Evolutionary conservation across 2,329 filamentous ascomycete genomes (phyloP), one percentile per base, ranked within the genome.

Genomic region (Exutisphaerella laricina): DNA sequence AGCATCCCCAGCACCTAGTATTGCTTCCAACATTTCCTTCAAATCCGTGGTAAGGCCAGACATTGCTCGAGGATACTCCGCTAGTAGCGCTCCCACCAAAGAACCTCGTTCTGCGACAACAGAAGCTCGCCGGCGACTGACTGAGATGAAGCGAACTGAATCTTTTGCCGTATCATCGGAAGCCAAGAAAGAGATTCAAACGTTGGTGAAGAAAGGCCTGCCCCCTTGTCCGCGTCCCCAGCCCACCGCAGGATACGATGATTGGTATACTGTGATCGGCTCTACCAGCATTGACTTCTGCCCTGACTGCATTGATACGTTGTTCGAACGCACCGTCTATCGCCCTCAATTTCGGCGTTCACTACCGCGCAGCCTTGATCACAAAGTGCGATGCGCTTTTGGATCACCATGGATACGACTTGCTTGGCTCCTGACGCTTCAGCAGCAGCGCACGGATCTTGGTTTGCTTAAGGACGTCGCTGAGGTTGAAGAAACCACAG

Each of bases 321-420:
- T 88, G 6, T 88, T 90, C 53, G 74, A 73, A 10, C 70, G 77
- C 17, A 84, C 85, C 0, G 72, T 77, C 14, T 94, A 85, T 59
- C 73, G 79, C 2, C 71, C 77, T 12, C 71, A 79, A 23, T 88
- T 95, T 56, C 69, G 80, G 8, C 73, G 74, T 3, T 77, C 78
- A 25, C 72, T 78, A 21, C 69, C 72, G 20, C 77, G 80, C 12
- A 70, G 78, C 4, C 68, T 73, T 2, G 74, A 77, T 10, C 70
- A 73, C 29, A 72, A 77, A 33, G 73, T 85, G 5, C 71, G 75
- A 33, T 97, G 90, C 66, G 83, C 88, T 51, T 87, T 96, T 64
- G 86, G 85, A 14, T 75, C 79, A 9, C 78, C 83, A 1, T 96
- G 88, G 87, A 83, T 87, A 56, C 80, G 86, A 20, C 79, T 95